A percentile compares a stretch with the other conserved stretches of the same genome.
phyloP scores from a whole-genome alignment of 192 early-diverging fungal species.

The Backusella westeae region DNA sequence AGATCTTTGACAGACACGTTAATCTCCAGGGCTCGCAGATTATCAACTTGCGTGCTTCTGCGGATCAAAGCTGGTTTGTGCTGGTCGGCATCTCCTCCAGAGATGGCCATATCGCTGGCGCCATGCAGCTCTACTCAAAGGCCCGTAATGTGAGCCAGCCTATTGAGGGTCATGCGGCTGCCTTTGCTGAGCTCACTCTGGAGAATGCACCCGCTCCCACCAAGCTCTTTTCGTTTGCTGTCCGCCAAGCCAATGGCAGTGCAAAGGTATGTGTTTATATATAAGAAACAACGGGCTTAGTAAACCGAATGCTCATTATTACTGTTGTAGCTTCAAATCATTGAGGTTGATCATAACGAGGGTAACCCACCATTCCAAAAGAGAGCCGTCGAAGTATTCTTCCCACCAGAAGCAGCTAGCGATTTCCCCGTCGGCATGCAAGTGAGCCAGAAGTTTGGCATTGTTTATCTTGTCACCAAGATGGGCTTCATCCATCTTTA shows the following conservation, averaged over 20 bases:
- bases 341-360: conserved; percentile 95
- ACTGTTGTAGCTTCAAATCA: conserved; percentile 75
- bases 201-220: conserved; percentile 74
- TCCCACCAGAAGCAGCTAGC: conserved; percentile 89
- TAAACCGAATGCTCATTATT: background rate
- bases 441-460: conserved; percentile 88
- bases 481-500: conserved; percentile 97
- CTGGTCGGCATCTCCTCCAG: conserved; percentile 94
- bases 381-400: conserved; percentile 91
- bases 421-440: conserved; percentile 99
- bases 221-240: conserved; percentile 93
- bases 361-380: conserved; percentile 89
- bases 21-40: conserved; percentile 86
- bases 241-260: conserved; percentile 67
- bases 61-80: conserved; percentile 92
- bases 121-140: conserved; percentile 96
- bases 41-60: conserved; percentile 92
- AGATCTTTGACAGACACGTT: conserved; percentile 92
- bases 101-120: conserved; percentile 88
- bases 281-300: too few species aligned
- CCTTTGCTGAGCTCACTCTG: conserved; percentile 87
- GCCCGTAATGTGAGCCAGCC: conserved; percentile 90
- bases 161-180: conserved; percentile 95
- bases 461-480: conserved; percentile 97
- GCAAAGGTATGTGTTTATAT: conserved; percentile 60